Base-by-base conservation (phyloP, 352 stramenopile genomes). In the Pythium dissotocum region DNA sequence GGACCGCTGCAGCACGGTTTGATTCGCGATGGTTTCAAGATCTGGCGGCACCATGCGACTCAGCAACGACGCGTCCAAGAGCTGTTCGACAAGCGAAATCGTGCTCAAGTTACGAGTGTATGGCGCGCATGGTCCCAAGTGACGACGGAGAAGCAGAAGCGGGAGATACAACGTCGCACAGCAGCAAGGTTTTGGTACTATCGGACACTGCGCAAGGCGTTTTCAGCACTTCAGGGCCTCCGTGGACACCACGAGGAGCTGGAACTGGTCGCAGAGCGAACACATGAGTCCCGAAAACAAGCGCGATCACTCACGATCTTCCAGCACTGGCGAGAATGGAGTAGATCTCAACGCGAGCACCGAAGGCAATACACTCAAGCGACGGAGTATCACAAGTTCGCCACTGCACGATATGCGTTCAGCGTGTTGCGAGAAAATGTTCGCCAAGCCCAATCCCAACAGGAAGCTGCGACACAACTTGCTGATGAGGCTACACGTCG, bases 181-280 rank as follows among this genome's bases (percentile, higher is more conserved):
- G 69, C 69, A 14, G 63, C 49, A 1, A 64, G 69, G n/a, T 68
- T 65, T 52, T 60, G 36, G 51, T 75, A 75, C 54, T 55, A 61
- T 51, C 33, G 44, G 6, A 59, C 40, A 9, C 58, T 75, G 1
- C 62, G 58, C 18, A 33, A 52, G 18, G 21, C 21, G 6, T 75
- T 75, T n/a, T 28, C 42, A 8, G 57, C 51, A 1, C 55, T 69
- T 1, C 44, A 65, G 16, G n/a, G n/a, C 4, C 10, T 61, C 4
- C 33, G 53, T 33, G 4, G 2, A 9, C 57, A 51, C 18, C 62
- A 16, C 7, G 8, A 28, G 13, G 33, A 49, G 4, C 13, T 61
- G 2, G 30, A 64, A 1, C 2, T 1, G 4, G 16, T 36, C 24
- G 65, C 44, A 3, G 51, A 62, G 6, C 5, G 9, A 12, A 36